Conservation (phyloP, 495 filamentous ascomycete genomes). For the Penicillium antarcticum region DNA sequence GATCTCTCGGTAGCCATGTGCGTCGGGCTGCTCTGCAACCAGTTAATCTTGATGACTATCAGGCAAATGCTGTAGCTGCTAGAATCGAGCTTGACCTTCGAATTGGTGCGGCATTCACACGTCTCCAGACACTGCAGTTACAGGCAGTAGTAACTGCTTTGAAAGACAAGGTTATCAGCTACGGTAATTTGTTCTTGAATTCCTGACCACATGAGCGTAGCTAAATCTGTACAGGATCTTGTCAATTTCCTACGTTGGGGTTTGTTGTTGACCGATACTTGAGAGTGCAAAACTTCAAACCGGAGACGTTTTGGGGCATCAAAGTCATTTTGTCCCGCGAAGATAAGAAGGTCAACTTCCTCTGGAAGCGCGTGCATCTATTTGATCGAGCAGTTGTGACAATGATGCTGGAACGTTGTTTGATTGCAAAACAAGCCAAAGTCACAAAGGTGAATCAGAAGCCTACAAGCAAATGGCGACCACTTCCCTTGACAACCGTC, state of each 20-base stretch:
- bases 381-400: constrained; percentile 83
- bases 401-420: constrained; percentile 81
- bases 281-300: constrained; percentile 85
- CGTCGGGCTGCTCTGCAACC: constrained; percentile 77
- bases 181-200: constrained; percentile 54
- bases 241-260: constrained; percentile 94
- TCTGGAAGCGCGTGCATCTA: constrained; percentile 76
- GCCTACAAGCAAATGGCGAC: constrained; percentile 91
- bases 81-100: constrained; percentile 91
- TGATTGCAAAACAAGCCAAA: constrained; percentile 70
- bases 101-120: constrained; percentile 87
- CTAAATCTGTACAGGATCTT: constrained; percentile 64
- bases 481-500: constrained; percentile 91
- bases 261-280: constrained; percentile 97
- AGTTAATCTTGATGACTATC: constrained; percentile 74
- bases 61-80: constrained; percentile 84
- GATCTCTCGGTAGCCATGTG: constrained; percentile 55
- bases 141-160: constrained; percentile 62
- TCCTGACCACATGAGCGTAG: background rate
- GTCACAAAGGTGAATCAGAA: constrained; percentile 83
- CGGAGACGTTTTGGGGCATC: constrained; percentile 90
- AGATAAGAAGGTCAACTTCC: constrained; percentile 76
- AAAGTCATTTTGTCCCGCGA: constrained; percentile 77
- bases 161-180: constrained; percentile 69
- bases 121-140: constrained; percentile 76